Base-by-base conservation (phyloP, 2,329 filamentous ascomycete species). In the Aureobasidium sp. region DNA sequence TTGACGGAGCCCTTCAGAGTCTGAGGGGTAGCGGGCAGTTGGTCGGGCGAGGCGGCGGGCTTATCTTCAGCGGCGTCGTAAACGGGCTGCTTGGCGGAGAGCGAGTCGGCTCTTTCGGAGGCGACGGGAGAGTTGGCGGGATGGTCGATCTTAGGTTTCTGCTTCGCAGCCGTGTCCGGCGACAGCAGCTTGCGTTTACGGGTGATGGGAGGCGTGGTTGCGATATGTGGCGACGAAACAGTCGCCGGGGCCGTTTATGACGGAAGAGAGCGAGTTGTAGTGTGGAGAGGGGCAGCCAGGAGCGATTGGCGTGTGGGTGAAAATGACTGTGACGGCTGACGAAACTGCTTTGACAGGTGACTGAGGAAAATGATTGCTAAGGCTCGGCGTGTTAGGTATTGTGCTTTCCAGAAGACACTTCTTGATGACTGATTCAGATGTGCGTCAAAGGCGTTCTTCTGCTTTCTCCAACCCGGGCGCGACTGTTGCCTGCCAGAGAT, bases 21-120 rank as follows among this genome's bases (percentile, higher is more conserved):
- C 68, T 72, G 82, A 27, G 85, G 84, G 44, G 83, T 81, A 47
- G 78, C 76, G 42, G 74, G 73, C 62, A 72, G 69, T 65, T 71
- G 71, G 67, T 73, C 72, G 67, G 75, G 72, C 66, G 70, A 74
- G 63, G 72, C 52, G 52, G 62, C 60, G 44, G 59, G 48, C 29
- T 65, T 65, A 63, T 34, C 63, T 60, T 11, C 63, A 65, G 69
- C 64, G 69, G 67, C 65, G 67, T 69, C 52, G 72, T 71, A 42
- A 67, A 66, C 59, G 71, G 72, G 32, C 71, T 75, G 52, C 68
- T 70, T 59, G 72, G 69, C 30, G 61, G 64, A 50, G 49, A 57
- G 55, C 29, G 63, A 41, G 52, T 64, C 39, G 59, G 61, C 47
- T 54, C 60, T 36, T 54, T 64, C 65, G 59, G 65, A 65, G 57